A percentile compares a stretch with the other conserved stretches of the same genome.
These are phyloP conservation scores for Sclerospora graminicola DNA, from an alignment of 352 stramenopile species.

Conservation along the genomic window DNA sequence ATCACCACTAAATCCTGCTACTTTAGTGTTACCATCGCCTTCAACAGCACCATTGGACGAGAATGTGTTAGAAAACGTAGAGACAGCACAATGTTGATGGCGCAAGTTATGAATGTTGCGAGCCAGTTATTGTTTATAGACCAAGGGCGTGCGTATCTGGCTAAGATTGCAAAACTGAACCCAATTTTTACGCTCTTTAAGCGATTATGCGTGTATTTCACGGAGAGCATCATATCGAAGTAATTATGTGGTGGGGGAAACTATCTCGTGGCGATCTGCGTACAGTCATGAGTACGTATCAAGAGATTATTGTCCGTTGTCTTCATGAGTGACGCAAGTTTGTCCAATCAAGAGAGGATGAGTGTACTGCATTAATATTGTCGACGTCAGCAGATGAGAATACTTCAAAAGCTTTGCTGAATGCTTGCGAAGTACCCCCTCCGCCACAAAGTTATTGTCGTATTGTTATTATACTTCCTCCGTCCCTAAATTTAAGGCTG, in stretches of 20 bases:
- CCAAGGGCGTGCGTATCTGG: constrained; percentile 63
- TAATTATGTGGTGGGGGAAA: constrained; percentile 87
- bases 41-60: constrained; percentile 4
- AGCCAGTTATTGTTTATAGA: constrained; percentile 55
- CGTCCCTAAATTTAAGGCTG: too few relatives aligned
- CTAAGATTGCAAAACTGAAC: constrained; percentile 71
- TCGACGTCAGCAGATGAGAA: too few relatives aligned
- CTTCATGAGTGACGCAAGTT: constrained; percentile 56
- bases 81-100: constrained; percentile 9
- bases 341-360: too few relatives aligned
- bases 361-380: too few relatives aligned
- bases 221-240: constrained; percentile 76
- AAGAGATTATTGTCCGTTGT: constrained; percentile 76
- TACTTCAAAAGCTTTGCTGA: too few relatives aligned
- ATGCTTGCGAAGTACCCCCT: too few relatives aligned
- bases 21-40: too few relatives aligned
- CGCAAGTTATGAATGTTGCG: constrained; percentile 23
- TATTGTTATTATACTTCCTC: too few relatives aligned
- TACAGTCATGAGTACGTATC: constrained; percentile 76
- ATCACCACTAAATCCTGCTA: constrained; percentile 20
- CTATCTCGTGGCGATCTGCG: constrained; percentile 68
- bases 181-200: constrained; percentile 77
- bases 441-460: too few relatives aligned
- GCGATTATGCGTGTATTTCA: constrained; percentile 79
- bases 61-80: constrained; percentile 5